A percentile compares a stretch with the other conserved stretches of the same genome.
These are phyloP conservation scores for Trametopsis cervina DNA, from an alignment of 768 basidiomycete genomes.

Conservation along the genomic window DNA sequence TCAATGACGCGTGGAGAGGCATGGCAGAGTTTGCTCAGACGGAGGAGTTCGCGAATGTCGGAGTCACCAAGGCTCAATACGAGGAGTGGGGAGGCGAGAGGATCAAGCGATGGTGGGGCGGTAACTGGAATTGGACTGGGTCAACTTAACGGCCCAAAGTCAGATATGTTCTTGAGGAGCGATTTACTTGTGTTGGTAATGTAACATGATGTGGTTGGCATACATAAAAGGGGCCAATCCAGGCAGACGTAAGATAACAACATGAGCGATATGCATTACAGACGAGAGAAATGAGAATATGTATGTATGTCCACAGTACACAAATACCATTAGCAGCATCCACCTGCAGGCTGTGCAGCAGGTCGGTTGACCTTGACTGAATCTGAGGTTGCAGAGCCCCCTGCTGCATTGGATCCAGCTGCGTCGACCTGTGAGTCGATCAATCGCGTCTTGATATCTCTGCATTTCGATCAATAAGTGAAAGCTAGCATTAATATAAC, in stretches of 20 bases:
- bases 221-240: constrained; percentile 11
- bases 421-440: constrained; percentile 88
- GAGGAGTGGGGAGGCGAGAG: constrained; percentile 87
- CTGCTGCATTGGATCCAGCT: constrained; percentile 26
- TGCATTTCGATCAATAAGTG: constrained; percentile 23
- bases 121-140: constrained; percentile 67
- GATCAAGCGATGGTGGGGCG: constrained; percentile 86
- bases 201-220: constrained; percentile 8
- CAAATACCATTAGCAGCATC: constrained; percentile 52
- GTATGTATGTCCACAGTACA: constrained; percentile 1
- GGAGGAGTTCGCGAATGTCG: constrained; percentile 44
- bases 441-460: constrained; percentile 95
- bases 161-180: background rate
- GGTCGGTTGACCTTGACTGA: constrained; percentile 66
- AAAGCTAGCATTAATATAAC: background rate
- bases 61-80: constrained; percentile 76
- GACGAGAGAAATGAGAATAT: constrained; percentile 5
- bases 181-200: constrained; percentile 3
- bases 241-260: constrained; percentile 1
- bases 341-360: constrained; percentile 30
- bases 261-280: constrained; percentile 8
- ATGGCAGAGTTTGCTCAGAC: constrained; percentile 74
- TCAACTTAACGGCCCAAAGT: background rate
- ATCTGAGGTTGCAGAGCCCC: constrained; percentile 31
- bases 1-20: constrained; percentile 83